A percentile compares a stretch with the other conserved stretches of the same genome.
phyloP scores from a whole-genome alignment of 164 flowering plant genomes.

The Sextonia rubra region DNA sequence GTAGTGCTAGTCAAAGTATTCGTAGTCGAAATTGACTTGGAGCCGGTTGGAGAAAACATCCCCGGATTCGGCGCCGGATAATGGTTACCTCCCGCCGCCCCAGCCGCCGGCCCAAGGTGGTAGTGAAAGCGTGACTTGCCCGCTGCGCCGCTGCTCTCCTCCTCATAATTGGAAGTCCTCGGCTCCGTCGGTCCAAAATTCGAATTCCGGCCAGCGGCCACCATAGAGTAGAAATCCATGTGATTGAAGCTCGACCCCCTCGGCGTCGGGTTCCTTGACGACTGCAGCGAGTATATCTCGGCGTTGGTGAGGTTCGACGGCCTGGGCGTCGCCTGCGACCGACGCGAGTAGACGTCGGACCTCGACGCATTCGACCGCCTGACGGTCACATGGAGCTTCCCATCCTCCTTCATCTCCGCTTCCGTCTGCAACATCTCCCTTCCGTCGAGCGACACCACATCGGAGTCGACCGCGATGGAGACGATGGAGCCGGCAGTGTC shows the following conservation, averaged over 20 bases:
- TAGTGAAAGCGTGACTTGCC: slow-evolving; percentile 29
- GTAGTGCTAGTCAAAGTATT: slow-evolving; percentile 11
- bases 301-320: slow-evolving; percentile 81
- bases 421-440: slow-evolving; percentile 57
- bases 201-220: slow-evolving; percentile 50
- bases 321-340: slow-evolving; percentile 71
- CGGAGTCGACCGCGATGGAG: slow-evolving; percentile 82
- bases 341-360: slow-evolving; percentile 72
- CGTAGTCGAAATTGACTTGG: slow-evolving; percentile 17
- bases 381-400: slow-evolving; percentile 79
- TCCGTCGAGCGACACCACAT: slow-evolving; percentile 77
- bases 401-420: slow-evolving; percentile 76
- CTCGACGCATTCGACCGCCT: slow-evolving; percentile 78
- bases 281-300: slow-evolving; percentile 78
- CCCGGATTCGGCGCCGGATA: slow-evolving; percentile 88
- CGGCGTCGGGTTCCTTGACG: slow-evolving; percentile 76
- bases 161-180: slow-evolving; percentile 76
- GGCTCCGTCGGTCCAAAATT: slow-evolving; percentile 42
- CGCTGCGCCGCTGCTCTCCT: slow-evolving; percentile 51
- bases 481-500: slow-evolving; percentile 81
- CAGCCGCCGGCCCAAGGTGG: slow-evolving; percentile 7
- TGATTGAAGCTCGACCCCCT: slow-evolving; percentile 86
- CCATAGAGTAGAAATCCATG: slow-evolving; percentile 82
- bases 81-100: slow-evolving; percentile 21
- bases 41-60: slow-evolving; percentile 60